phyloP scores from a whole-genome alignment of 495 filamentous ascomycete genomes.

The Platismatia glauca region DNA sequence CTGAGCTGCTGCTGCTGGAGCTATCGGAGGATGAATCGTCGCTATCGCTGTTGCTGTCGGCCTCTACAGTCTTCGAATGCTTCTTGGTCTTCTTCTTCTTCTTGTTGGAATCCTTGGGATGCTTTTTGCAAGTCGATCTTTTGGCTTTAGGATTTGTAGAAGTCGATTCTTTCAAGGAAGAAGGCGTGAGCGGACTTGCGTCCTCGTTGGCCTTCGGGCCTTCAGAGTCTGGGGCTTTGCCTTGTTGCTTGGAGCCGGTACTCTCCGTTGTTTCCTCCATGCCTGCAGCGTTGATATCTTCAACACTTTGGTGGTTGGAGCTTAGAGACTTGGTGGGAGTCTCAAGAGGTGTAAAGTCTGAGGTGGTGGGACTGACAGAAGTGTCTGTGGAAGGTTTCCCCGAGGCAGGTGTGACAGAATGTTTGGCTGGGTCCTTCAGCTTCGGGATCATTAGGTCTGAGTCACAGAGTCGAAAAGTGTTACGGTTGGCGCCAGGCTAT shows the following conservation, averaged over 20 bases:
- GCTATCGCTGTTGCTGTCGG: slow-evolving; percentile 19
- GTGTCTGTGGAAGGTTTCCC: slow-evolving; percentile 9
- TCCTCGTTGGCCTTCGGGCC: slow-evolving; percentile 6
- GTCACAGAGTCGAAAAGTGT: background rate
- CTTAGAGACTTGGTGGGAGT: slow-evolving; percentile 15
- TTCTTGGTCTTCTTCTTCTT: slow-evolving; percentile 27
- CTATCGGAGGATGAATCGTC: slow-evolving; percentile 28
- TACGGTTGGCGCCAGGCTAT: slow-evolving; percentile 2
- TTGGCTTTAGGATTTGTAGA: slow-evolving; percentile 19
- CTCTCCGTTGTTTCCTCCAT: slow-evolving; percentile 11
- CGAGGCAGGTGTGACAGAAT: background rate
- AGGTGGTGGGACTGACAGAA: slow-evolving; percentile 8
- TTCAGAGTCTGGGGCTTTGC: slow-evolving; percentile 1
- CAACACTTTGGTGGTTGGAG: background rate
- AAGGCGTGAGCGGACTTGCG: slow-evolving; percentile 2
- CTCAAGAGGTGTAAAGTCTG: slow-evolving; percentile 19
- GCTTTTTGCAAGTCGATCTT: slow-evolving; percentile 34
- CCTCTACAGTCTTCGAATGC: slow-evolving; percentile 27
- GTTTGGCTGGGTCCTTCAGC: background rate
- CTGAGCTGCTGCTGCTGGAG: slow-evolving; percentile 26
- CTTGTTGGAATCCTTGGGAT: slow-evolving; percentile 27
- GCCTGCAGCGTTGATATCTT: background rate
- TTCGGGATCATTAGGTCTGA: slow-evolving; percentile 5
- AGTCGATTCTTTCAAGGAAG: slow-evolving; percentile 6
- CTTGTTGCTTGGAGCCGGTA: background rate